phyloP scores from a whole-genome alignment of 2,329 filamentous ascomycete genomes.

The Scytalidium lignicola region DNA sequence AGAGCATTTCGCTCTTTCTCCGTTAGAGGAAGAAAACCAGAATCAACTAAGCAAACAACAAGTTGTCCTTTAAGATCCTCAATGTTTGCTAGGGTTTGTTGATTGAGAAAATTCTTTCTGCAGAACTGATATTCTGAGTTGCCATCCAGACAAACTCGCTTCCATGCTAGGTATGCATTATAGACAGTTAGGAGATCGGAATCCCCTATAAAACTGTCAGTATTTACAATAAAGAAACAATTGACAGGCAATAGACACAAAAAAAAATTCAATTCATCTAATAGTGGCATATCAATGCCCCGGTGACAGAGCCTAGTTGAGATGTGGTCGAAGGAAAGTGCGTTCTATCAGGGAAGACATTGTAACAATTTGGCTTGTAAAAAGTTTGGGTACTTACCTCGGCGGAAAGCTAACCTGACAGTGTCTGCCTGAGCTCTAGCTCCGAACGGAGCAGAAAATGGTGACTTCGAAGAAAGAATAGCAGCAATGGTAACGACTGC shows the following conservation, averaged over 20 bases:
- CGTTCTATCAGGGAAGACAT: no score
- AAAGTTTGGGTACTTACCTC: slow-evolving; percentile 37
- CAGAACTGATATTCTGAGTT: slow-evolving; percentile 85
- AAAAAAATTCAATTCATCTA: no score
- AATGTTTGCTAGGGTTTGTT: slow-evolving; percentile 85
- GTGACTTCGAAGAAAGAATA: slow-evolving; percentile 89
- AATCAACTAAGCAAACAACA: slow-evolving; percentile 77
- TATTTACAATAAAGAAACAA: background rate
- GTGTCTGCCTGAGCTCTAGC: slow-evolving; percentile 77
- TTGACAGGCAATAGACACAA: no score
- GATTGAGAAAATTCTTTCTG: slow-evolving; percentile 86
- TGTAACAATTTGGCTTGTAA: background rate
- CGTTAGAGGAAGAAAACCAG: slow-evolving; percentile 73
- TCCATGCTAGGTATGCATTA: slow-evolving; percentile 90
- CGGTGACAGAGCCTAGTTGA: no score
- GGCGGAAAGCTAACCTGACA: slow-evolving; percentile 71
- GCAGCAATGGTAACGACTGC: slow-evolving; percentile 88
- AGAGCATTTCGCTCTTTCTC: slow-evolving; percentile 66
- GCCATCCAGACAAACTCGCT: slow-evolving; percentile 65
- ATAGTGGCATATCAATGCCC: no score
- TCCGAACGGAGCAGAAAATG: slow-evolving; percentile 82
- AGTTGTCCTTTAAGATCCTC: slow-evolving; percentile 95
- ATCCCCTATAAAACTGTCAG: slow-evolving; percentile 69
- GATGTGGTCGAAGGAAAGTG: no score
- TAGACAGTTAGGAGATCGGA: slow-evolving; percentile 91